Conservation (phyloP, 371 early-diverging fungal species). For the Rhizopus stolonifer region DNA sequence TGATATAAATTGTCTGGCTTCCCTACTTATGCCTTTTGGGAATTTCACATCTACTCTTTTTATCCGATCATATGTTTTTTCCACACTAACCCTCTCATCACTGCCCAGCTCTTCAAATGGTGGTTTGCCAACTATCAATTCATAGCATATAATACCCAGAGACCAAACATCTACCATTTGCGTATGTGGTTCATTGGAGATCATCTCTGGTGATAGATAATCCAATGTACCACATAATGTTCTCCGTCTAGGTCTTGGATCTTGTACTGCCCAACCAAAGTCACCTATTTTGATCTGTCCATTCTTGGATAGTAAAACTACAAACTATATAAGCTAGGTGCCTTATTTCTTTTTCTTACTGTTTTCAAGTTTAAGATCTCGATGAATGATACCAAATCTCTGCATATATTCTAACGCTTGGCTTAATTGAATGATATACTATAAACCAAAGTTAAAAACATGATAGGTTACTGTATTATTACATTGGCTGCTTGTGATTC, state of each 20-base stretch:
- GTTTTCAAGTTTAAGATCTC: conserved; percentile 84
- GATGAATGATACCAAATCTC: conserved; percentile 66
- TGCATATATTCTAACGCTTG: conserved; percentile 74
- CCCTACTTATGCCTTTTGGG: conserved; percentile 73
- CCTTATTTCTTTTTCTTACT: conserved; percentile 19
- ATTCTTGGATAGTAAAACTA: conserved; percentile 67
- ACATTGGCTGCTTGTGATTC: conserved; percentile 82
- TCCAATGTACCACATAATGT: conserved; percentile 98
- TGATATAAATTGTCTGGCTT: conserved; percentile 83
- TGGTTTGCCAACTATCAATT: conserved; percentile 90
- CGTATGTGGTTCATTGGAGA: conserved; percentile 79
- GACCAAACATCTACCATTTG: conserved; percentile 95
- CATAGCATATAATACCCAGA: conserved; percentile 93
- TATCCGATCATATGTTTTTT: conserved; percentile 75
- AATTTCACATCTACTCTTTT: conserved; percentile 76
- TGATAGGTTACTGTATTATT: conserved; percentile 2
- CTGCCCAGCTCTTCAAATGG: conserved; percentile 82
- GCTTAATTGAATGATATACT: conserved; percentile 91
- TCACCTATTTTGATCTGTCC: conserved; percentile 95
- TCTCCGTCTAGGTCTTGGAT: conserved; percentile 77
- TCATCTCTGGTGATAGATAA: conserved; percentile 94
- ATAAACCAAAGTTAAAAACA: neutral
- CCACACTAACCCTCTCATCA: conserved; percentile 24
- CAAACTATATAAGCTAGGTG: neutral
- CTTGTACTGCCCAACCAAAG: conserved; percentile 99